A percentile compares a stretch with the other conserved stretches of the same genome.
Evolutionary conservation across 2,329 filamentous ascomycete genomes (phyloP).

Genomic region (Paecilomyces formosus): DNA sequence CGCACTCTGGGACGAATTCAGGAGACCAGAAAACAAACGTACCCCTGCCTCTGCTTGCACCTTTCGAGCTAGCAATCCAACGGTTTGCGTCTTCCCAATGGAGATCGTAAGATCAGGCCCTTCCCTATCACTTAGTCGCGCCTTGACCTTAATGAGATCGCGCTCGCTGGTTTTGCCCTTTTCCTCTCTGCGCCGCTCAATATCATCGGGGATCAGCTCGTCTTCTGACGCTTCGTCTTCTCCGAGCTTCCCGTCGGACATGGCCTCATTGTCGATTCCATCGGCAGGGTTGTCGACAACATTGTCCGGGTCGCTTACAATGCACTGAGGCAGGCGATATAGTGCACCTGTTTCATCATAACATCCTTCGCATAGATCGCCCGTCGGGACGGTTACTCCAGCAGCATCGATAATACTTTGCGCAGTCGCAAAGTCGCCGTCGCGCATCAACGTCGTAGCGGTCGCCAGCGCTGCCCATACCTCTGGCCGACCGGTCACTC

Average conservation of each 20-base stretch:
- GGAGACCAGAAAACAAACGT: slow-evolving; percentile 24
- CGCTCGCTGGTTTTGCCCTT: slow-evolving; percentile 54
- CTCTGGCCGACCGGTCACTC: slow-evolving; percentile 68
- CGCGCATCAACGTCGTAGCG: slow-evolving; percentile 62
- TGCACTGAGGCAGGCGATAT: slow-evolving; percentile 61
- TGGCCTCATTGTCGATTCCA: slow-evolving; percentile 19
- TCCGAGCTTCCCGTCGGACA: slow-evolving; percentile 24
- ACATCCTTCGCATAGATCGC: slow-evolving; percentile 61
- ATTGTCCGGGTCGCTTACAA: slow-evolving; percentile 62
- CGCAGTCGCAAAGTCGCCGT: slow-evolving; percentile 57
- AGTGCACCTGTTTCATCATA: slow-evolving; percentile 66
- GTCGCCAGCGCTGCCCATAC: slow-evolving; percentile 71
- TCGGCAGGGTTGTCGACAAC: slow-evolving; percentile 25
- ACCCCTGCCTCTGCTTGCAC: slow-evolving; percentile 59
- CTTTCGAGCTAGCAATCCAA: slow-evolving; percentile 55
- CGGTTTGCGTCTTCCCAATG: slow-evolving; percentile 54
- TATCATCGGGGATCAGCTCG: slow-evolving; percentile 27
- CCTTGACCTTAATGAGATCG: slow-evolving; percentile 51
- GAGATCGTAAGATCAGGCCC: slow-evolving; percentile 56
- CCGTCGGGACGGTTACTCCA: slow-evolving; percentile 66
- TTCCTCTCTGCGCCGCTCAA: slow-evolving; percentile 43
- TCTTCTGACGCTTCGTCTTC: slow-evolving; percentile 33
- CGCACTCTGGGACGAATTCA: neutral
- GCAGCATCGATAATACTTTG: slow-evolving; percentile 75
- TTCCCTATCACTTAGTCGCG: slow-evolving; percentile 58